A percentile compares a stretch with the other conserved stretches of the same genome.
These are phyloP conservation scores for Parafenestella ontariensis DNA, from an alignment of 2,329 filamentous ascomycete genomes.

Conservation along the genomic window DNA sequence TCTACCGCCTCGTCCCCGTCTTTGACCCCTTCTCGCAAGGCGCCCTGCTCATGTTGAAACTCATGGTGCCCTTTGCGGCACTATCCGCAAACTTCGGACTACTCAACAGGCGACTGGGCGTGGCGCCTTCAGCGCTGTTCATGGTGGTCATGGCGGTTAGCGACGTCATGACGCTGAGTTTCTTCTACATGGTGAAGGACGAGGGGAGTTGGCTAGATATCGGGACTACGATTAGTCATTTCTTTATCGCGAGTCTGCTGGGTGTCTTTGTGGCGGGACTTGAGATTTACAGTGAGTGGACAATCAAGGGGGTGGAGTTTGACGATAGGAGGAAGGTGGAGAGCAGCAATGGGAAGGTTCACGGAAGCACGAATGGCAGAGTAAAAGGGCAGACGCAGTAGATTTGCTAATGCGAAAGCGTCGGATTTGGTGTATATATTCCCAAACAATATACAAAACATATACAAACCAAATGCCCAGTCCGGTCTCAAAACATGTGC, in stretches of 20 bases:
- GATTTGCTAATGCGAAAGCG: neutral
- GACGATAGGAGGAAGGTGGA: constrained; percentile 35
- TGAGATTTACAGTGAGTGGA: constrained; percentile 83
- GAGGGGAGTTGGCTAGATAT: constrained; percentile 98
- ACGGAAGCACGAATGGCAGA: neutral
- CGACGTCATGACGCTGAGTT: constrained; percentile 90
- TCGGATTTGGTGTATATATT: neutral
- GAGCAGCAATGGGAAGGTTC: constrained; percentile 4
- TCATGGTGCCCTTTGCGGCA: constrained; percentile 91
- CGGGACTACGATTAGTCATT: constrained; percentile 94
- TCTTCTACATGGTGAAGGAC: constrained; percentile 97
- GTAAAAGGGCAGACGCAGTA: neutral
- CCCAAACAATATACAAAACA: too few species aligned
- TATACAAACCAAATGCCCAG: neutral
- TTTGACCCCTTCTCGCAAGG: constrained; percentile 95
- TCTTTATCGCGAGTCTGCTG: constrained; percentile 86
- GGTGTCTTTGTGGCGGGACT: constrained; percentile 90
- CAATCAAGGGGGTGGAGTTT: constrained; percentile 82
- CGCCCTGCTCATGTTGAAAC: constrained; percentile 83
- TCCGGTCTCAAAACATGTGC: neutral
- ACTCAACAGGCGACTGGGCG: constrained; percentile 80
- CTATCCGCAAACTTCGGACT: constrained; percentile 95
- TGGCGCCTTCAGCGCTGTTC: constrained; percentile 88
- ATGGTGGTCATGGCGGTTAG: constrained; percentile 87
- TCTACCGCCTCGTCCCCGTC: constrained; percentile 83